Base-by-base conservation (phyloP, 164 flowering plant genomes). In the Vitis amurensis region DNA sequence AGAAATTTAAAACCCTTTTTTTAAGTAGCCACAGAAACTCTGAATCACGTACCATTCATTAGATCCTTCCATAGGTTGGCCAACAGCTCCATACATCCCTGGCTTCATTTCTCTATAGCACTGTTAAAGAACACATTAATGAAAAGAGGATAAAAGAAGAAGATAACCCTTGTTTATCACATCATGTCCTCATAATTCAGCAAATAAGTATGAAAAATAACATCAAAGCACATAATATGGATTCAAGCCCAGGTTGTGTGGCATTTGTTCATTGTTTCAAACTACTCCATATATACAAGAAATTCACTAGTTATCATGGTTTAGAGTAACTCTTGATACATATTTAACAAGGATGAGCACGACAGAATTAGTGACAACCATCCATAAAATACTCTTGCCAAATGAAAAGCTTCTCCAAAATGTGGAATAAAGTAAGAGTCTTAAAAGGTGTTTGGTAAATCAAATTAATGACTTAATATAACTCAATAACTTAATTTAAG, bases 61-160 rank as follows among this genome's bases (percentile, higher is more conserved):
- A 49, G 84, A 69, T 74, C 95, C 95, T 83, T 85, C 89, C 85
- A 92, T 74, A 15, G 80, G 23, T 74, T 80, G 75, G 1, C 95
- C 95, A 78, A 84, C 87, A 53, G 61, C 83, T 73, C 94, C 97
- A 86, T 90, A 90, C 79, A 71, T 81, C 72, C 93, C 95, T 17
- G 68, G 81, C 71, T 71, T 75, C 59, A 90, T 44, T 79, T 86
- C 97, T 81, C 65, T 85, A 72, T 92, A 92, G 76, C 88, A 86
- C 97, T 89, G 80, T 64, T 12, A 57, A 53, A 70, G 44, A 27
- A 68, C 13, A 55, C 27, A 19, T 19, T 48, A 11, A 9, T 0
- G 11, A 48, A 37, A 37, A 57, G 60, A 55, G 12, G 12, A 64
- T 9, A 58, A 47, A 6, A 49, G 30, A 11, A 11, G 53, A 11